Conservation (phyloP, 192 early-diverging fungal species). For the Linnemannia exigua region DNA sequence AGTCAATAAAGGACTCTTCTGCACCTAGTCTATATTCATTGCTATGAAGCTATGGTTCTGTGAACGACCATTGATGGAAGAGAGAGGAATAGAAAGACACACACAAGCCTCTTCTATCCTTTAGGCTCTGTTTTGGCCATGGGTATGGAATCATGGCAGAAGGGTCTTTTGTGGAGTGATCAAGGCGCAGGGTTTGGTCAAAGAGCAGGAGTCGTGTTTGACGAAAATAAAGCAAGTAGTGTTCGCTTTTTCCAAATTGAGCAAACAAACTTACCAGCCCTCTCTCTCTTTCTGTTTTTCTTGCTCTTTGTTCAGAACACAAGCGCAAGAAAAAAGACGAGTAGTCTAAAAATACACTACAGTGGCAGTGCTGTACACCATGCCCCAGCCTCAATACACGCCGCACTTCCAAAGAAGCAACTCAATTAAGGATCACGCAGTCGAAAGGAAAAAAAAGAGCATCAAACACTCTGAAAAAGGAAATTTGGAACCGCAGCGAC, state of each 20-base stretch:
- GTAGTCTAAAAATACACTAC: background rate
- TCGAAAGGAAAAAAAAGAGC: too few species aligned
- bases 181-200: background rate
- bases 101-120: background rate
- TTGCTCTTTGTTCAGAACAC: background rate
- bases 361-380: background rate
- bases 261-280: conserved; percentile 1
- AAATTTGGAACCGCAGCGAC: too few species aligned
- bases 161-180: background rate
- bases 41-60: background rate
- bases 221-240: background rate
- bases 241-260: conserved; percentile 1
- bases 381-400: background rate
- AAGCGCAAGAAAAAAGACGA: background rate
- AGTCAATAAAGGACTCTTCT: background rate
- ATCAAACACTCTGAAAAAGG: background rate
- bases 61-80: background rate
- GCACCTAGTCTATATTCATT: background rate
- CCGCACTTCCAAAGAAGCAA: background rate
- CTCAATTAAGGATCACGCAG: too few species aligned
- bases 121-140: background rate
- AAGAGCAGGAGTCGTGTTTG: background rate
- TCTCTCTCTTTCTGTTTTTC: background rate
- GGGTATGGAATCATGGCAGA: background rate
- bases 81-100: background rate